phyloP scores from a whole-genome alignment of 2,329 filamentous ascomycete species.

The Aureobasidium sp. region DNA sequence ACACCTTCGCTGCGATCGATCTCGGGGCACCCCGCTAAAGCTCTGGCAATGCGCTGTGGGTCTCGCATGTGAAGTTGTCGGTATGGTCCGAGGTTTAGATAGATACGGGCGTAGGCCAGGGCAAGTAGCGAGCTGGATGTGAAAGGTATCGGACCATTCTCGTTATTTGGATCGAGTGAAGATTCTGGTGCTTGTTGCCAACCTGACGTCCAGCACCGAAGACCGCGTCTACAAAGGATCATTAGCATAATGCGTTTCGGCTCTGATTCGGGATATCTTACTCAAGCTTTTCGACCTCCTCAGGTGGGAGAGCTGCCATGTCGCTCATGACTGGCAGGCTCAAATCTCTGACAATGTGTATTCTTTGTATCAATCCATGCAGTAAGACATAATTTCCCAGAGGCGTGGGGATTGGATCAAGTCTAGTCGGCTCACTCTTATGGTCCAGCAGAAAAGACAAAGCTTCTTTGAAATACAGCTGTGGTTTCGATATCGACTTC shows the following conservation, averaged over 20 bases:
- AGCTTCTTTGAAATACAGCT: constrained; percentile 8
- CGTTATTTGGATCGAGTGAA: constrained; percentile 28
- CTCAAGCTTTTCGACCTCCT: background rate
- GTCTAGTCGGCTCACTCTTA: background rate
- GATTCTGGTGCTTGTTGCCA: constrained; percentile 29
- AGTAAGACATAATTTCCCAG: constrained; percentile 61
- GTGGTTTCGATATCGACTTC: background rate
- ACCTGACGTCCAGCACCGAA: constrained; percentile 23
- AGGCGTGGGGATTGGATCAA: background rate
- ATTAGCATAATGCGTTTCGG: background rate
- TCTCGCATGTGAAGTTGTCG: constrained; percentile 37
- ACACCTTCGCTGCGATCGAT: constrained; percentile 42
- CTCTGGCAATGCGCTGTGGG: constrained; percentile 31
- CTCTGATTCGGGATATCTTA: background rate
- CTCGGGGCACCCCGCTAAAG: constrained; percentile 28
- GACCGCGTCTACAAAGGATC: background rate
- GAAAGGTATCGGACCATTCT: constrained; percentile 28
- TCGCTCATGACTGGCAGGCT: background rate
- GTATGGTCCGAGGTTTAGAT: constrained; percentile 37
- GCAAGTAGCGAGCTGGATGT: constrained; percentile 40
- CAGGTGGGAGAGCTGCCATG: background rate
- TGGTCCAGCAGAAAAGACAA: background rate
- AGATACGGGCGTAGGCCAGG: constrained; percentile 39
- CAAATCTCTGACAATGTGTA: background rate
- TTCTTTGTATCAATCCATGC: constrained; percentile 49